Evolutionary conservation across 208 protist species (phyloP), one percentile per base, ranked within the genome.

Genomic region (Acanthamoeba lenticulata): DNA sequence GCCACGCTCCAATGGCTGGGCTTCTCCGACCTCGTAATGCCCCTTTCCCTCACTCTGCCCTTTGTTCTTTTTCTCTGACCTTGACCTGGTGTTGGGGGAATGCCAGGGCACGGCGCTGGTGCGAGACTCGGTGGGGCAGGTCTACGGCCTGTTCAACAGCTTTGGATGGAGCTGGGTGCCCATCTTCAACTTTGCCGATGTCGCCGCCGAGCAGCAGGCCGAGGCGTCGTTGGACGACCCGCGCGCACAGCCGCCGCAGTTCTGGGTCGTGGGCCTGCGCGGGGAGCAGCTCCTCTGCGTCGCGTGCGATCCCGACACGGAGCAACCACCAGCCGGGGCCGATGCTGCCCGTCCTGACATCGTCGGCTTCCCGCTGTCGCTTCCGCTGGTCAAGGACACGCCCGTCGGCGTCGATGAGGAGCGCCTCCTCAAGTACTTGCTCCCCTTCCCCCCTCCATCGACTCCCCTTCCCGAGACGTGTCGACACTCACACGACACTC

Each of bases 131-230:
- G n/a, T 74, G n/a, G 65, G 65, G 11, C 65, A 74, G 17, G 65
- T 74, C 15, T 74, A n/a, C 65, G 65, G 65, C 15, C 34, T 74
- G 15, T 74, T 74, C 65, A 74, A 74, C 32, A 74, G 65, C 65
- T 74, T 74, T 21, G 65, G 65, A 11, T 74, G 65, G 65, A 74
- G 36, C 36, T 74, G 34, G 32, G 65, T 74, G 9, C 65, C 65
- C 0, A 74, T 74, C n/a, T 74, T 74, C 65, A 74, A 74, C 65
- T 74, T 74, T 74, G 65, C 65, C n/a, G n/a, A n/a, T n/a, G n/a
- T n/a, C n/a, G n/a, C n/a, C n/a, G n/a, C n/a, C n/a, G n/a, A n/a
- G n/a, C n/a, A n/a, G n/a, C n/a, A n/a, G n/a, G n/a, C n/a, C n/a
- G n/a, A n/a, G n/a, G n/a, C n/a, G n/a, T n/a, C n/a, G n/a, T n/a